Percentiles rank a stretch among this genome's conserved stretches.
These are phyloP conservation scores for Sclerotinia subarctica DNA, from an alignment of 2,329 filamentous ascomycete genomes.

Conservation along the genomic window DNA sequence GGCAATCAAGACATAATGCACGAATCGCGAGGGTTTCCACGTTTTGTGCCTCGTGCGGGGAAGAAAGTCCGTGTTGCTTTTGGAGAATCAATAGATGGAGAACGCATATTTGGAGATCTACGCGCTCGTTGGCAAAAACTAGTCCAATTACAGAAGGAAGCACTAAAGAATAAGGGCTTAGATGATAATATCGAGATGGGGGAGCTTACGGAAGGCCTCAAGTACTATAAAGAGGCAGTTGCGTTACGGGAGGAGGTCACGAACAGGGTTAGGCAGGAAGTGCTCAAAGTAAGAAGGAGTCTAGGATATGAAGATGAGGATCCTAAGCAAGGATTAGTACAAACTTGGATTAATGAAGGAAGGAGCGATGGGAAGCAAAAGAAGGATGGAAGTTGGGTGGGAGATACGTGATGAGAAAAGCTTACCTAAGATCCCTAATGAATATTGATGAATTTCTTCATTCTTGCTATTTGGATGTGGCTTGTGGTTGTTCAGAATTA, in stretches of 20 bases:
- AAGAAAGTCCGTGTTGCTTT: constrained; percentile 72
- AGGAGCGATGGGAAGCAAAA: constrained; percentile 22
- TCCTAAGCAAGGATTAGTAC: constrained; percentile 69
- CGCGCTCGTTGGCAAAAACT: constrained; percentile 71
- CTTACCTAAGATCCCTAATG: not conserved
- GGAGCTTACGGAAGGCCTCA: constrained; percentile 61
- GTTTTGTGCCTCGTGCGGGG: constrained; percentile 73
- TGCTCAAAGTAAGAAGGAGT: constrained; percentile 70
- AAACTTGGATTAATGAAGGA: constrained; percentile 66
- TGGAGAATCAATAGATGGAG: constrained; percentile 72
- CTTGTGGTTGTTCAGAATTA: not conserved
- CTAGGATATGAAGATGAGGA: constrained; percentile 75
- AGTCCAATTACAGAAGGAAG: constrained; percentile 49
- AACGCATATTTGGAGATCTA: constrained; percentile 73
- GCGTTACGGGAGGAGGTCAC: constrained; percentile 78
- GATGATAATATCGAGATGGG: constrained; percentile 47
- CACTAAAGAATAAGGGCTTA: constrained; percentile 39
- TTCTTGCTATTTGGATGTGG: not conserved
- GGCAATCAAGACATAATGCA: constrained; percentile 87
- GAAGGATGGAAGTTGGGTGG: constrained; percentile 27
- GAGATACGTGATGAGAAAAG: constrained; percentile 17
- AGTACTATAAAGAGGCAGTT: constrained; percentile 70
- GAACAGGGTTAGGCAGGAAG: constrained; percentile 70
- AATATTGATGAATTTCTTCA: not conserved
- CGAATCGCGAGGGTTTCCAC: constrained; percentile 74